Conservation (phyloP, 129 eudicot genomes). For the Scalesia atractyloides region DNA sequence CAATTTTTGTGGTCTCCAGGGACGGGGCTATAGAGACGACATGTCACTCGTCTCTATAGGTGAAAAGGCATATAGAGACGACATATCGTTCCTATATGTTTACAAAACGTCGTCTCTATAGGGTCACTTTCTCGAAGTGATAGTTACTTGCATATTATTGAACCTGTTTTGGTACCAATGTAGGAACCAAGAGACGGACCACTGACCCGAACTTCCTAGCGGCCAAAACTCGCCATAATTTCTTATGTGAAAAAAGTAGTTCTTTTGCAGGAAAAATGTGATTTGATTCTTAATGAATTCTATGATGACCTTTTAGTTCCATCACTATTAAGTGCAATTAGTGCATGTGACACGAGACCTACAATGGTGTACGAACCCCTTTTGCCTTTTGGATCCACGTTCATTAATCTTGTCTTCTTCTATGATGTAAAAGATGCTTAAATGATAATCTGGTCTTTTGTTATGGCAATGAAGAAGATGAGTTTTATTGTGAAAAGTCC, state of each 20-base stretch:
- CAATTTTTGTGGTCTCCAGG: no score
- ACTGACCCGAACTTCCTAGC: no score
- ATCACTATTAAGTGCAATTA: not conserved
- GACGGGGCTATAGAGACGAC: no score
- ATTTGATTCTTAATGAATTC: no score
- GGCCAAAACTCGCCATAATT: no score
- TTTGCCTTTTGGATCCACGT: constrained; percentile 23
- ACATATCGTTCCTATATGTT: no score
- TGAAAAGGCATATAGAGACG: no score
- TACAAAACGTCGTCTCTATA: no score
- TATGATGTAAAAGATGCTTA: constrained; percentile 1
- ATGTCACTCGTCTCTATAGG: no score
- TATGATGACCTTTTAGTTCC: not conserved
- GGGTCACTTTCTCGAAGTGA: not conserved
- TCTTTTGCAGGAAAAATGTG: no score
- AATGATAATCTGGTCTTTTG: not conserved
- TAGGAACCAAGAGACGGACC: no score
- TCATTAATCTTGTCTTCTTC: constrained; percentile 11
- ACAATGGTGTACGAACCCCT: constrained; percentile 27
- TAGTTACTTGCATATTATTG: constrained; percentile 15
- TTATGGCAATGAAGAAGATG: not conserved
- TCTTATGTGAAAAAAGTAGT: no score
- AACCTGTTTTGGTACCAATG: not conserved
- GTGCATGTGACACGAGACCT: constrained; percentile 5
- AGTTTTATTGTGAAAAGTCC: not conserved